Base-by-base conservation (phyloP, 2,329 filamentous ascomycete species). In the Sclerotinia trifoliorum region DNA sequence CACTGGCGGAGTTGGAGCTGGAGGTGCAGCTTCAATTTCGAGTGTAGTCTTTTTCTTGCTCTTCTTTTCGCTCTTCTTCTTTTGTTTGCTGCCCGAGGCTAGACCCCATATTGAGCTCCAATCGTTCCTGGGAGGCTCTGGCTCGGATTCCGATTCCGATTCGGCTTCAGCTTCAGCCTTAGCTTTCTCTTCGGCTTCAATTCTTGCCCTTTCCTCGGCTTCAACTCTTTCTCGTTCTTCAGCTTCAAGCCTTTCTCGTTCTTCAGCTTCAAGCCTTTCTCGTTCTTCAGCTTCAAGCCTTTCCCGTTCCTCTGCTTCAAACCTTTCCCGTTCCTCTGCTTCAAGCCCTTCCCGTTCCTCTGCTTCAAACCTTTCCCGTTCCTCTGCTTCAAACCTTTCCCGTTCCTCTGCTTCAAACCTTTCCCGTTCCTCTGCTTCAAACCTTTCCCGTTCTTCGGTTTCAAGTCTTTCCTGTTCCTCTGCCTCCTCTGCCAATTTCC, bases 1-100 rank as follows among this genome's bases (percentile, higher is more conserved):
- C 74, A 80, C 78, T 48, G 82, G 83, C 69, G 83, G 81, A 54
- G 81, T 83, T 52, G 83, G 82, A 65, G 80, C 80, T 72, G 81
- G 82, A 70, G 83, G 81, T 70, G 81, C 81, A 66, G 80, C 78
- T 68, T 83, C 78, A 68, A 81, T 78, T 52, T 56, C 49, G 24
- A 44, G 60, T n/a, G 24, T 17, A 19, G 2, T 78, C 75, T 73
- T 78, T 78, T 74, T 78, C 78, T 82, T 82, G 13, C 79, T 76
- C 74, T 79, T 79, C 74, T 79, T 78, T 8, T 65, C 63, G 21
- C 19, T 62, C 35, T 63, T 63, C 13, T 63, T 63, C 69, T 75
- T 73, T 72, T 82, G 82, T 74, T 81, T 81, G 65, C 80, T 82
- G 35, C 60, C 60, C 7, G 60, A 63, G 72, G 82, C 81, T 67